Conservation (phyloP, 2,329 filamentous ascomycete species). For the Bipolaris victoriae region DNA sequence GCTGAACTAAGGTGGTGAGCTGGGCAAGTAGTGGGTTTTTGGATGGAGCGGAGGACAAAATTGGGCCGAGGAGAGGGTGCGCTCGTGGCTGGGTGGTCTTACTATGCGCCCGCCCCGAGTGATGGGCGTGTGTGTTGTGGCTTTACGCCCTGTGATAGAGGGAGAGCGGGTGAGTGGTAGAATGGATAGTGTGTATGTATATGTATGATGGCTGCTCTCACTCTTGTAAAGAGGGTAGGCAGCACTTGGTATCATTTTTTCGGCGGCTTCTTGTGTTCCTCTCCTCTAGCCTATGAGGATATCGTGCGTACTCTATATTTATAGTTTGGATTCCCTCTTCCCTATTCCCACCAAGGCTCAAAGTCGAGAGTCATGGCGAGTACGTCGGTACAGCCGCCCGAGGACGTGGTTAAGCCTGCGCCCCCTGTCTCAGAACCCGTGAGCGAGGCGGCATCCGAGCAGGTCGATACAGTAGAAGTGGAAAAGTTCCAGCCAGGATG, state of each 20-base stretch:
- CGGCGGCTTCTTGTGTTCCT: not conserved
- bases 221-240: not conserved
- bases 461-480: conserved; percentile 10
- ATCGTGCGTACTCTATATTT: not conserved
- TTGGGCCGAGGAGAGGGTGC: too few species aligned
- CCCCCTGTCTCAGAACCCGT: conserved; percentile 8
- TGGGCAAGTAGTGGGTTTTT: too few species aligned
- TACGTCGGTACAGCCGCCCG: conserved; percentile 16
- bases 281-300: not conserved
- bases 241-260: not conserved
- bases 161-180: not conserved
- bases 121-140: too few species aligned
- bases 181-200: not conserved
- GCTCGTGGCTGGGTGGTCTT: too few species aligned
- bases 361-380: conserved; percentile 12
- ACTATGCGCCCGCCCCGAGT: too few species aligned
- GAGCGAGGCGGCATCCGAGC: conserved; percentile 19
- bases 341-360: not conserved
- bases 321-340: not conserved
- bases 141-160: not conserved
- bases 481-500: conserved; percentile 41
- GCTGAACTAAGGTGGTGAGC: too few species aligned
- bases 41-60: too few species aligned
- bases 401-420: conserved; percentile 17
- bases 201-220: not conserved